Conservation (phyloP, 192 early-diverging fungal genomes). For the Coemansia sp. region DNA sequence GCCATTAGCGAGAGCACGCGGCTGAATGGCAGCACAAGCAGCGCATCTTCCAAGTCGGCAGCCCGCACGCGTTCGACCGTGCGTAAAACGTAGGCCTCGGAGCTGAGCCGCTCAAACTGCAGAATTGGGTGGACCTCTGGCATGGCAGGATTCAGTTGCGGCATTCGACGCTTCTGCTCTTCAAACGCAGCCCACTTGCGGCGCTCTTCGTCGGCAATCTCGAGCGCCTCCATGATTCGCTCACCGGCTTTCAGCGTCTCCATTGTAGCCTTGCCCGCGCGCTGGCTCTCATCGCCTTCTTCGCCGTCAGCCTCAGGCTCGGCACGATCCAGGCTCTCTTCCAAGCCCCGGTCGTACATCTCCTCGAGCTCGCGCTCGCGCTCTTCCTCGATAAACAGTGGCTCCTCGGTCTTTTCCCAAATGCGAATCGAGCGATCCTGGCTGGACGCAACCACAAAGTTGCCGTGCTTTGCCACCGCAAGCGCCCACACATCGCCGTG, state of each 20-base stretch:
- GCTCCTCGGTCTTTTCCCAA: constrained; percentile 96
- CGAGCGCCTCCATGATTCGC: constrained; percentile 86
- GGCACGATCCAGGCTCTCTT: constrained; percentile 57
- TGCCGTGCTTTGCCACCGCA: constrained; percentile 83
- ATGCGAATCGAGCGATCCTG: constrained; percentile 93
- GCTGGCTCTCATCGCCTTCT: constrained; percentile 56
- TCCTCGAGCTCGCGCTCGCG: constrained; percentile 91
- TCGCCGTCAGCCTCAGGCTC: constrained; percentile 40
- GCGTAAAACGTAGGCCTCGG: constrained; percentile 78
- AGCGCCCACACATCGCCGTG: constrained; percentile 94
- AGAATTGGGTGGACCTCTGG: constrained; percentile 65
- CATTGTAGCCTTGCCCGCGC: constrained; percentile 83
- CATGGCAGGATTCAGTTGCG: constrained; percentile 36
- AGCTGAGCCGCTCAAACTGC: constrained; percentile 57
- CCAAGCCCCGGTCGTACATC: constrained; percentile 73
- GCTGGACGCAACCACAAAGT: constrained; percentile 79
- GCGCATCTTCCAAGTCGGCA: constrained; percentile 81
- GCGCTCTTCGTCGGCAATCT: constrained; percentile 81
- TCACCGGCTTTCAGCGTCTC: constrained; percentile 97
- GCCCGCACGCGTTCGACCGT: constrained; percentile 74
- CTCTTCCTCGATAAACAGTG: constrained; percentile 93
- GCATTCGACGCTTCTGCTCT: constrained; percentile 35
- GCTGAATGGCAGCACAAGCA: constrained; percentile 82
- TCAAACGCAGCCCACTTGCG: constrained; percentile 63
- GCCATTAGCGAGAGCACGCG: constrained; percentile 74